Evolutionary conservation across 2,329 filamentous ascomycete species (phyloP), one percentile per base, ranked within the genome.

Genomic region (Ceratocystis cubensis): DNA sequence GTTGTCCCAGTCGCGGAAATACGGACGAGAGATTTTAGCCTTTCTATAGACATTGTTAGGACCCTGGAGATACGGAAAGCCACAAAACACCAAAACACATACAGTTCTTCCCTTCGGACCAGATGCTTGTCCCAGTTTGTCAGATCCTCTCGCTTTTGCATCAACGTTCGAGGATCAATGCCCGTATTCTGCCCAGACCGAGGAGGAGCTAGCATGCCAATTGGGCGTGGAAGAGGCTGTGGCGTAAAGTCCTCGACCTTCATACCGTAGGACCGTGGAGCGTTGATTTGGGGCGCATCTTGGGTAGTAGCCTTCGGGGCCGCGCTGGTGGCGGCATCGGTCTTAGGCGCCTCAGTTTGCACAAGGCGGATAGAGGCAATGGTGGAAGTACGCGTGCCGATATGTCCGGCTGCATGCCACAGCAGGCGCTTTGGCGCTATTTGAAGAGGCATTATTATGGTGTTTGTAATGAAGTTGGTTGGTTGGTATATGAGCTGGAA

Each of bases 1-100:
- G 76, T 95, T 94, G 68, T 84, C 84, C 88, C 91, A 96, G 80
- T 99, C 93, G 75, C 91, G 88, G 78, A 96, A 99, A 77, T 99
- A 99, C 1, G 93, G 92, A 67, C 89, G 89, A 22, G 87, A 80
- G 73, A 95, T 87, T 74, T 91, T 85, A 70, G 84, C 82, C 57
- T 89, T 89, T 65, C 87, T 90, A 53, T 46, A 17, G 22, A 13
- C 20, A 53, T 13, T 25, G 41, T 68, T 37, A 63, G 62, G 63
- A 22, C 65, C 8, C 17, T 8, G 10, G 4, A 37, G 28, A 10
- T 57, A 13, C 30, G 61, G 30, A 30, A 25, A 44, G 28, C 33
- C 15, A 28, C 2, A 8, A 17, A 17, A 37, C 7, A 8, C 33
- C 1, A 20, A 48, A 37, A 7, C 17, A 66, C 80, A 70, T 81